Base-by-base conservation (phyloP, 768 basidiomycete genomes). In the Tulasnella calospora region DNA sequence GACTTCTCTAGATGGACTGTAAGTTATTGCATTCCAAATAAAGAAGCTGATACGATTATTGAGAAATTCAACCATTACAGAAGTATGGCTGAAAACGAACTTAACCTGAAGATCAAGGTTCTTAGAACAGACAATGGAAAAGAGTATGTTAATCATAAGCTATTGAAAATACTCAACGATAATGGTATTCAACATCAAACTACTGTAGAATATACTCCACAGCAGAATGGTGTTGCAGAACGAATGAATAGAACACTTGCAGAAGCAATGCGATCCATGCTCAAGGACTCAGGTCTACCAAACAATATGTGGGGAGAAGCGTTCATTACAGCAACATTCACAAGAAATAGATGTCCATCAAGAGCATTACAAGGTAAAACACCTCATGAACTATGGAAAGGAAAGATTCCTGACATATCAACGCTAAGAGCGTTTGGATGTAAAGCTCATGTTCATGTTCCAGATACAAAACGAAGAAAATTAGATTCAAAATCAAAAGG, bases 351-450 rank as follows among this genome's bases (percentile, higher is more conserved):
- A 3, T 75, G 72, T 2, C 75, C 82, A 15, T 78, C 79, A 0
- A 38, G 55, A 41, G 67, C 81, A 38, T 72, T 78, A 3, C 27
- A 44, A 0, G 47, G 47, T n/a, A 61, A 38, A 2, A 82, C 82
- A 1, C 82, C 82, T 3, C 80, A 72, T 55, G 81, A 83, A 73
- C 2, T 41, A 17, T 82, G 80, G 78, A 78, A 79, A 21, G 80
- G 80, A 12, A 12, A 35, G 1, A 80, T 79, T 23, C 83, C 83
- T 0, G 74, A 81, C 27, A 47, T 82, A 0, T 80, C 77, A 8
- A 80, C 82, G 61, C 79, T 84, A 6, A 74, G 83, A 3, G 82
- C 82, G 51, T 81, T 83, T 15, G 84, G 84, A 4, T 82, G 79
- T 17, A 35, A 72, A 1, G 82, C 81, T 0, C 83, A 82, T 41